phyloP scores from a whole-genome alignment of 345 rosid species.

The Eucalyptus cladocalyx region DNA sequence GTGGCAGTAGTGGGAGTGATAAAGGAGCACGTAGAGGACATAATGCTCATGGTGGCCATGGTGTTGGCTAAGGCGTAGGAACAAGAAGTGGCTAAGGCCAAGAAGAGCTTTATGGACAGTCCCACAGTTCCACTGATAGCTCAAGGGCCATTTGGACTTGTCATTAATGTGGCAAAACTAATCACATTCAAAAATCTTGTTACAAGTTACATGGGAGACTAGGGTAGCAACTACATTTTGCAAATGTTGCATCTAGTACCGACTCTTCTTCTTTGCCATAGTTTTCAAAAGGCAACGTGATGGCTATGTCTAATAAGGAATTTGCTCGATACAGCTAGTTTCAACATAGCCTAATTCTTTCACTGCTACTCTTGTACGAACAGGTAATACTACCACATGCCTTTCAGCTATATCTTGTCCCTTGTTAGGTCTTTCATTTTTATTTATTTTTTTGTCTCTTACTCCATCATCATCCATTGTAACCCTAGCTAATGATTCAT shows the following conservation, averaged over 20 bases:
- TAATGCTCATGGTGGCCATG: not conserved
- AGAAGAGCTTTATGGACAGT: not conserved
- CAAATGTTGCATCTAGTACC: not conserved
- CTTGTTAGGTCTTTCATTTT: not conserved
- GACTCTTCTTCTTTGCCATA: not conserved
- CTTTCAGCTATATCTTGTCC: not conserved
- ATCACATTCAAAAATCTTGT: not conserved
- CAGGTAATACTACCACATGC: not conserved
- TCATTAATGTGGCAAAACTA: not conserved
- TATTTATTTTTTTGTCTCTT: no score
- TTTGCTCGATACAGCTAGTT: not conserved
- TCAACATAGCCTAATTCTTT: no score
- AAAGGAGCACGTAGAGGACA: not conserved
- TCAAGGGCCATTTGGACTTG: not conserved
- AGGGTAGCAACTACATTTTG: not conserved
- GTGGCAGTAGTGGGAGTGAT: not conserved
- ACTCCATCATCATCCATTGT: no score
- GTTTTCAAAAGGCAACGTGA: not conserved
- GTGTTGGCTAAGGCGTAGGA: not conserved
- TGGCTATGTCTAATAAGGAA: not conserved
- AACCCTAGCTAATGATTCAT: not conserved
- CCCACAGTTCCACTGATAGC: not conserved
- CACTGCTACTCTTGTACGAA: no score
- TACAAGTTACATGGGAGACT: not conserved
- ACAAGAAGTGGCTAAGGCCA: not conserved